These are phyloP conservation scores for Rutstroemia sp. DNA, from an alignment of 2,329 filamentous ascomycete species.

Conservation along the genomic window DNA sequence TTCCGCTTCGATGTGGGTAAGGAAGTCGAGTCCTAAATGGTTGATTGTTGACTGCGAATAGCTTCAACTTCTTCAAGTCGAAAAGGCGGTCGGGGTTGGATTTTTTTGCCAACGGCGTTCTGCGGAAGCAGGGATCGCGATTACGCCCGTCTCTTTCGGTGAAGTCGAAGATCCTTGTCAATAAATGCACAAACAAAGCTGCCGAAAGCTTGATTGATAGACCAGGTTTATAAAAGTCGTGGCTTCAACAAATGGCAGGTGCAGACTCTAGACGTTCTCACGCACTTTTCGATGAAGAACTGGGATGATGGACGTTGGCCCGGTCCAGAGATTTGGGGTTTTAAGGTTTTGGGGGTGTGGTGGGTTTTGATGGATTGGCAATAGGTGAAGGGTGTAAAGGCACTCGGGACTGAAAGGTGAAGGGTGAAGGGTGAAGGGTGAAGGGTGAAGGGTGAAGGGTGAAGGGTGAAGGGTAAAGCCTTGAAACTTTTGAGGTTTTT, in stretches of 20 bases:
- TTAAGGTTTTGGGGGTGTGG: background rate
- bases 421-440: too few species aligned
- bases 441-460: too few species aligned
- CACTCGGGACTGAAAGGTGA: too few species aligned
- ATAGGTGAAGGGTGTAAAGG: too few species aligned
- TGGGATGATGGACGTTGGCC: conserved; percentile 1
- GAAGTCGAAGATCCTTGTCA: conserved; percentile 1
- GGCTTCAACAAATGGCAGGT: conserved; percentile 5
- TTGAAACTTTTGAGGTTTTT: too few species aligned
- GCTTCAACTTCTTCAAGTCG: background rate
- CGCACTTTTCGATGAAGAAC: background rate
- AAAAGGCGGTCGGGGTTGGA: background rate
- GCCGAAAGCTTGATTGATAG: conserved; percentile 5
- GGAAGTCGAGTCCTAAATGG: background rate
- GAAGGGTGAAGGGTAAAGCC: too few species aligned
- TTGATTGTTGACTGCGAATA: background rate
- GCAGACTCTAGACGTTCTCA: background rate
- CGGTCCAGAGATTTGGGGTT: conserved; percentile 1
- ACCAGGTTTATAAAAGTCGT: background rate
- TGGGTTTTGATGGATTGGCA: background rate
- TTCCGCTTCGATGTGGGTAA: background rate
- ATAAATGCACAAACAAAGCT: conserved; percentile 1
- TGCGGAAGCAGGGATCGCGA: conserved; percentile 6
- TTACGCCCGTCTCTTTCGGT: conserved; percentile 4
- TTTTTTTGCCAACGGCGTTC: background rate